phyloP scores from a whole-genome alignment of 768 basidiomycete species.

The Clitopilus passeckerianus region DNA sequence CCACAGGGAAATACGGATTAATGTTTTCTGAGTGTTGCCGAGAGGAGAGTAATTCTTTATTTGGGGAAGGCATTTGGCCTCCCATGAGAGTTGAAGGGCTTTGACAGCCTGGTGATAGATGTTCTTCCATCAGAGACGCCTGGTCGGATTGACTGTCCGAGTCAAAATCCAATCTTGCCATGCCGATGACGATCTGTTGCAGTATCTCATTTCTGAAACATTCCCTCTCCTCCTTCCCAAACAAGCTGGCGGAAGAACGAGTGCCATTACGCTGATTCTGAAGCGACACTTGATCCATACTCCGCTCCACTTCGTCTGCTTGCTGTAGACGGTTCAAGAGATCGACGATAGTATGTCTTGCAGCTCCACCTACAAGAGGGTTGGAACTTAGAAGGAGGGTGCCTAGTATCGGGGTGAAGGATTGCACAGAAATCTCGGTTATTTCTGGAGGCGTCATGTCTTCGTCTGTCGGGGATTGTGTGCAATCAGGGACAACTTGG shows the following conservation, averaged over 20 bases:
- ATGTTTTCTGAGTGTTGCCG: slow-evolving; percentile 16
- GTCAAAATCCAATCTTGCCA: slow-evolving; percentile 64
- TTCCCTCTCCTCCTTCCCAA: slow-evolving; percentile 49
- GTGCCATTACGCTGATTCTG: slow-evolving; percentile 9
- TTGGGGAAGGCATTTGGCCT: not conserved
- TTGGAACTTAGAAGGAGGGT: slow-evolving; percentile 83
- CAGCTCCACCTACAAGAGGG: slow-evolving; percentile 62
- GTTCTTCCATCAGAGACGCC: not conserved
- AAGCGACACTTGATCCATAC: not conserved
- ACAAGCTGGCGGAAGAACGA: slow-evolving; percentile 33
- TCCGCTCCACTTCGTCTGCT: slow-evolving; percentile 43
- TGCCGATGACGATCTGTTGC: slow-evolving; percentile 84
- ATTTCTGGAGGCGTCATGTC: slow-evolving; percentile 29
- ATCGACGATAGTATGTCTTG: slow-evolving; percentile 74
- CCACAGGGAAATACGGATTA: slow-evolving; percentile 53
- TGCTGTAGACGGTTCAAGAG: slow-evolving; percentile 66
- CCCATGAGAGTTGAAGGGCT: not conserved
- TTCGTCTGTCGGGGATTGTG: slow-evolving; percentile 21
- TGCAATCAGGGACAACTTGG: slow-evolving; percentile 53
- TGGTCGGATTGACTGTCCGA: slow-evolving; percentile 16
- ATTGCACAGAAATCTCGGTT: slow-evolving; percentile 66
- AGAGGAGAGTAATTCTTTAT: not conserved
- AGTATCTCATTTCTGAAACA: slow-evolving; percentile 80
- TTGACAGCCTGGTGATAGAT: not conserved
- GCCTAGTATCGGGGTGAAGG: slow-evolving; percentile 90